A percentile compares a stretch with the other conserved stretches of the same genome.
phyloP scores from a whole-genome alignment of 139 green algal genomes.

The Astrephomene gubernaculifera region DNA sequence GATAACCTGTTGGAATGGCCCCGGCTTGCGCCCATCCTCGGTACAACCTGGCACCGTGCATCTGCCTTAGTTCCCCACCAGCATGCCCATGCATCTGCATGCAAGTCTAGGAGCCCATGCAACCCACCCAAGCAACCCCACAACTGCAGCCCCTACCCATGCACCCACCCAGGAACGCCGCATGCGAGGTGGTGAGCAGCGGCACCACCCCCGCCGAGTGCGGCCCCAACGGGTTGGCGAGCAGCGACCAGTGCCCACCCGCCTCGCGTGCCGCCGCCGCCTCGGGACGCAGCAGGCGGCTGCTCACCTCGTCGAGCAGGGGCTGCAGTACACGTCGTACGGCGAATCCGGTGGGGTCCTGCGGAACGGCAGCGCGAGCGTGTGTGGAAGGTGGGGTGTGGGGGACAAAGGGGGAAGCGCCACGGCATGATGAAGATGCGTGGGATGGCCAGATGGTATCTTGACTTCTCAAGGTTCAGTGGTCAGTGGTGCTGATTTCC shows the following conservation, averaged over 20 bases:
- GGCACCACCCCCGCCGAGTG: slow-evolving; percentile 23
- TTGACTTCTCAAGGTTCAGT: no score
- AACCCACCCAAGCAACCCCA: background rate
- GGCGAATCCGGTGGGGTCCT: slow-evolving; percentile 21
- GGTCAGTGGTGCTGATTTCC: no score
- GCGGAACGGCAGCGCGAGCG: background rate
- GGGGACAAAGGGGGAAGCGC: background rate
- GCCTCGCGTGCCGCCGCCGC: background rate
- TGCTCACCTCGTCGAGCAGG: slow-evolving; percentile 40
- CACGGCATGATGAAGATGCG: background rate
- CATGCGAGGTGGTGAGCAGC: slow-evolving; percentile 36
- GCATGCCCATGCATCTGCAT: no score
- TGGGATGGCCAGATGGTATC: no score
- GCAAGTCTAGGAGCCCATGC: no score
- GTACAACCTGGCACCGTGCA: no score
- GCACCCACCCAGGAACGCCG: slow-evolving; percentile 32
- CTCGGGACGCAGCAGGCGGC: slow-evolving; percentile 35
- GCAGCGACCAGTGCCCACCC: background rate
- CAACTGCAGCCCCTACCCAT: no score
- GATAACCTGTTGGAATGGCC: no score
- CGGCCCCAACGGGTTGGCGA: slow-evolving; percentile 46
- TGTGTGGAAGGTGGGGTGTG: background rate
- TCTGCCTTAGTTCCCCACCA: no score
- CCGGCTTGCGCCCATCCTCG: no score
- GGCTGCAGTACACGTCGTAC: slow-evolving; percentile 41